Base-by-base conservation (phyloP, 2,329 filamentous ascomycete species). In the Onygena corvina region DNA sequence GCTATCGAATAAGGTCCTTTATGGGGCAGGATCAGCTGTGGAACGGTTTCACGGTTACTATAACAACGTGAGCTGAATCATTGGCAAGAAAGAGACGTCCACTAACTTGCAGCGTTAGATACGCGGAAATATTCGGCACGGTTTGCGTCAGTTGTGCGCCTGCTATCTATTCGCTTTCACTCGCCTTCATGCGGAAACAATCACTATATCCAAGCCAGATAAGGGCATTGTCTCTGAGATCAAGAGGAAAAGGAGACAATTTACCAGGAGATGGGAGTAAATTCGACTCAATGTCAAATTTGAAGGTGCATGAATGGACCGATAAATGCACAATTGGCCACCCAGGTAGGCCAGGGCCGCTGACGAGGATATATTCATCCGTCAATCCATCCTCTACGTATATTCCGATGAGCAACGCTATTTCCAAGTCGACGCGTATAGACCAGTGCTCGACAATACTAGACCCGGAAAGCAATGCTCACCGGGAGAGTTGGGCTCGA, bases 51-150 rank as follows among this genome's bases (percentile, higher is more conserved):
- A 46, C 25, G 3, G 42, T 46, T n/a, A 46, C 42, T 14, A 30
- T 46, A 12, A 33, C 42, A 46, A 46, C 42, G 42, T 46, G 27
- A 12, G 27, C 11, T 46, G 25, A 23, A 27, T 8, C 18, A 11
- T 9, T 31, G 4, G 42, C 9, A 18, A 21, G 30, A n/a, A n/a
- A 31, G 30, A 31, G 30, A 31, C n/a, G 7, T n/a, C n/a, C 12
- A 8, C 42, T 46, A 21, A 46, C 27, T 7, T 5, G 25, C 20
- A 46, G n/a, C 16, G 6, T 16, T 18, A 46, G 42, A 27, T 33
- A 30, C 42, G 42, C 42, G 5, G 42, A 46, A 31, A 46, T 46
- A 46, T 46, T 46, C 18, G 42, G 42, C 14, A 30, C 42, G 4
- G 42, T 46, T 11, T 30, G 25, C 11, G 25, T 46, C 20, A 31